These are phyloP conservation scores for Glomus cerebriforme DNA, from an alignment of 192 early-diverging fungal genomes.

Conservation along the genomic window DNA sequence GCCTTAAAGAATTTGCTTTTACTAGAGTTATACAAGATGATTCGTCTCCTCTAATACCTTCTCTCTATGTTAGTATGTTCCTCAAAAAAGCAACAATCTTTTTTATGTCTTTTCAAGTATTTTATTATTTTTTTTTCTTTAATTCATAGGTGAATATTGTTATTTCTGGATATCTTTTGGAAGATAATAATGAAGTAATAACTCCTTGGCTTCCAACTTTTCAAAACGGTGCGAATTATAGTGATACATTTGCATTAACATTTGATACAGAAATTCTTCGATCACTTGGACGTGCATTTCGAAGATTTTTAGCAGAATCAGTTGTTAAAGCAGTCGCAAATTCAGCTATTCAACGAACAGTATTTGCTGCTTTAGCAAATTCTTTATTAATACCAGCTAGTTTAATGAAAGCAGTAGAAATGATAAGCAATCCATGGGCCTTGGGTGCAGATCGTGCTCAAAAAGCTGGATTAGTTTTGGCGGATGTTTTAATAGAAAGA, in stretches of 20 bases:
- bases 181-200: slow-evolving; percentile 37
- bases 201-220: slow-evolving; percentile 51
- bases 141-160: slow-evolving; percentile 49
- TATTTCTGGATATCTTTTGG: slow-evolving; percentile 60
- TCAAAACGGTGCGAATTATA: slow-evolving; percentile 32
- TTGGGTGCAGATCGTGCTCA: slow-evolving; percentile 54
- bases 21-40: slow-evolving; percentile 50
- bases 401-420: slow-evolving; percentile 54
- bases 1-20: slow-evolving; percentile 53
- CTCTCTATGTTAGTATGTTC: slow-evolving; percentile 45
- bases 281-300: slow-evolving; percentile 52
- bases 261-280: slow-evolving; percentile 52
- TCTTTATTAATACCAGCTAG: slow-evolving; percentile 53
- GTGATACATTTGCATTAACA: slow-evolving; percentile 52
- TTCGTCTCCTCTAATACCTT: slow-evolving; percentile 55
- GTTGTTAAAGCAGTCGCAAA: slow-evolving; percentile 52
- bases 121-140: not conserved
- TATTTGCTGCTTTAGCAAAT: slow-evolving; percentile 51
- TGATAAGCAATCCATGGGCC: slow-evolving; percentile 64
- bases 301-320: slow-evolving; percentile 49
- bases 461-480: slow-evolving; percentile 59
- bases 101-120: not conserved
- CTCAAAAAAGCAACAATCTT: not conserved
- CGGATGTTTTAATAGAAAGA: slow-evolving; percentile 54
- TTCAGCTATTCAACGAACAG: slow-evolving; percentile 52